These are phyloP conservation scores for Oxytropis ochrocephala DNA, from an alignment of 306 rosid genomes.

Conservation along the genomic window DNA sequence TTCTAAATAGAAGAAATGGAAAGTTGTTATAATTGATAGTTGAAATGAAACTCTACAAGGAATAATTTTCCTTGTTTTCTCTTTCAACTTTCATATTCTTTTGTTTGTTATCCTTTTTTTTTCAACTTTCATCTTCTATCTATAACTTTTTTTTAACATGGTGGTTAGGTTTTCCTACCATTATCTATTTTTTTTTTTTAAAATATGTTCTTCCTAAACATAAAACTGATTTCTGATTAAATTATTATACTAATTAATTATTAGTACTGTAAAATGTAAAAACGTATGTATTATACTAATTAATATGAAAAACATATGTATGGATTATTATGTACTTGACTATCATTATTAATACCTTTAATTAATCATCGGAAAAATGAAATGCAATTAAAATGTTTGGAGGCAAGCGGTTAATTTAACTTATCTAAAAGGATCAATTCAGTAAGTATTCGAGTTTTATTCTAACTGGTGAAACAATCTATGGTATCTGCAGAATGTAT, in stretches of 20 bases:
- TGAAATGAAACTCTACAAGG: not conserved
- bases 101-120: not conserved
- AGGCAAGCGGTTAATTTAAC: too few species aligned
- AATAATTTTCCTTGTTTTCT: not conserved
- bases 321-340: too few species aligned
- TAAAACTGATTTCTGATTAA: not conserved
- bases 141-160: not conserved
- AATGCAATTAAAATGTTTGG: too few species aligned
- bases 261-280: not conserved
- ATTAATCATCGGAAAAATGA: too few species aligned
- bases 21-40: not conserved
- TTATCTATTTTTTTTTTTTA: not conserved
- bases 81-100: not conserved
- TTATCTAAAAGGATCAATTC: too few species aligned
- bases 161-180: not conserved
- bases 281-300: too few species aligned
- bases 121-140: not conserved
- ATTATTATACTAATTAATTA: not conserved
- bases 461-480: too few species aligned
- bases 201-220: not conserved
- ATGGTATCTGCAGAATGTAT: too few species aligned
- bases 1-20: conserved; percentile 3
- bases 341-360: too few species aligned
- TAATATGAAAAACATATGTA: too few species aligned
- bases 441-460: too few species aligned